A percentile compares a stretch with the other conserved stretches of the same genome.
These are phyloP conservation scores for Pseudogymnoascus sp. DNA, from an alignment of 2,329 filamentous ascomycete genomes.

Conservation along the genomic window DNA sequence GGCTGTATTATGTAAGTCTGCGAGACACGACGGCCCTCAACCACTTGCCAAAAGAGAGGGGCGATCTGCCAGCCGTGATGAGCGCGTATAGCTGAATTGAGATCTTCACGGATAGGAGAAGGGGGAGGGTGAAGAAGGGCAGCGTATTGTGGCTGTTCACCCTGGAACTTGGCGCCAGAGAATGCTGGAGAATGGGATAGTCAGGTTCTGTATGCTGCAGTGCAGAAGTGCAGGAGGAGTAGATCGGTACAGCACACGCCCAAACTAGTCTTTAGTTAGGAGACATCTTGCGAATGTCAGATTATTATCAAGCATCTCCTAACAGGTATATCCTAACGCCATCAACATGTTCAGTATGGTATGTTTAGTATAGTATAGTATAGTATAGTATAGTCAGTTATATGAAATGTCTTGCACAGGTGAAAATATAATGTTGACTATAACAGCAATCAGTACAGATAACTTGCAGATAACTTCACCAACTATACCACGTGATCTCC, in stretches of 20 bases:
- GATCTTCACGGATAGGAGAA: slow-evolving; percentile 5
- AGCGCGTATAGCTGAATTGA: slow-evolving; percentile 5
- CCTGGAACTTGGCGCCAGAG: not conserved
- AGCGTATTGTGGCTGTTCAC: not conserved
- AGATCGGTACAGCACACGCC: too few relatives aligned
- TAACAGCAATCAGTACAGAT: too few relatives aligned
- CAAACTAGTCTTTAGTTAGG: too few relatives aligned
- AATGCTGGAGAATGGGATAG: not conserved
- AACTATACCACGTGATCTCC: too few relatives aligned
- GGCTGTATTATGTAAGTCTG: slow-evolving; percentile 1
- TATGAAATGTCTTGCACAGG: too few relatives aligned
- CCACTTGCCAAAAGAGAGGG: not conserved
- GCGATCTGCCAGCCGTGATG: not conserved
- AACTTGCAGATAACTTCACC: too few relatives aligned
- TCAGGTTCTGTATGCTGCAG: not conserved
- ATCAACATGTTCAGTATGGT: too few relatives aligned
- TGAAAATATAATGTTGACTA: too few relatives aligned
- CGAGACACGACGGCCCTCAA: slow-evolving; percentile 2
- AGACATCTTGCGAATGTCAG: too few relatives aligned
- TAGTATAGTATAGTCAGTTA: not conserved
- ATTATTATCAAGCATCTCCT: too few relatives aligned
- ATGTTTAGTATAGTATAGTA: too few relatives aligned
- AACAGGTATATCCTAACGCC: too few relatives aligned
- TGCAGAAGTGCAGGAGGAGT: not conserved
- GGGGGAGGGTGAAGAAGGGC: not conserved